Evolutionary conservation across 148 eudicot species (phyloP).

Genomic region (Cornus kousa): DNA sequence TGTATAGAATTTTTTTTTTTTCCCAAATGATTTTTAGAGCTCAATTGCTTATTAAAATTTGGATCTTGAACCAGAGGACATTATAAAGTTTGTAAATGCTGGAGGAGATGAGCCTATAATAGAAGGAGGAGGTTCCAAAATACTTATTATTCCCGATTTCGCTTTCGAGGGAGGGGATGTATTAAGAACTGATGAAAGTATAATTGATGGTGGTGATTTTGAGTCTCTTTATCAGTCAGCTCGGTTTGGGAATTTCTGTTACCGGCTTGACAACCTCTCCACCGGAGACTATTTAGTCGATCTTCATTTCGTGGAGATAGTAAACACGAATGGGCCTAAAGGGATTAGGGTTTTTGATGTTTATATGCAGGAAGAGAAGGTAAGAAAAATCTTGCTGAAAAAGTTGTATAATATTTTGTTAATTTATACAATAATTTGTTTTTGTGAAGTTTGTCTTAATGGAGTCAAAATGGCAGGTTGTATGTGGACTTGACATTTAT

Average conservation of each 20-base stretch:
- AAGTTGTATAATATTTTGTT: neutral
- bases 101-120: constrained; percentile 37
- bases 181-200: constrained; percentile 49
- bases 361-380: constrained; percentile 64
- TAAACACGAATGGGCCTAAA: constrained; percentile 56
- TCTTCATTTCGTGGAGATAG: constrained; percentile 63
- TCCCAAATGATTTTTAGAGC: neutral
- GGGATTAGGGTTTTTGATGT: constrained; percentile 69
- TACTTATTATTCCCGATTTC: constrained; percentile 39
- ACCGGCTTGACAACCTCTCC: constrained; percentile 41
- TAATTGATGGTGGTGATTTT: constrained; percentile 51
- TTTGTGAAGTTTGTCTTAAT: neutral
- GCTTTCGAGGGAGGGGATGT: constrained; percentile 55
- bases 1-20: neutral
- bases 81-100: constrained; percentile 58
- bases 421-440: neutral
- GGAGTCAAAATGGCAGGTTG: constrained; percentile 43
- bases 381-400: constrained; percentile 21
- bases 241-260: constrained; percentile 51
- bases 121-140: constrained; percentile 29
- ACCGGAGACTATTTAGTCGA: constrained; percentile 58
- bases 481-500: constrained; percentile 61
- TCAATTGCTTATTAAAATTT: constrained; percentile 4
- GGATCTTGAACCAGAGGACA: constrained; percentile 39
- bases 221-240: constrained; percentile 59